Conservation (phyloP, 495 filamentous ascomycete species). For the Podospora tetraspora region DNA sequence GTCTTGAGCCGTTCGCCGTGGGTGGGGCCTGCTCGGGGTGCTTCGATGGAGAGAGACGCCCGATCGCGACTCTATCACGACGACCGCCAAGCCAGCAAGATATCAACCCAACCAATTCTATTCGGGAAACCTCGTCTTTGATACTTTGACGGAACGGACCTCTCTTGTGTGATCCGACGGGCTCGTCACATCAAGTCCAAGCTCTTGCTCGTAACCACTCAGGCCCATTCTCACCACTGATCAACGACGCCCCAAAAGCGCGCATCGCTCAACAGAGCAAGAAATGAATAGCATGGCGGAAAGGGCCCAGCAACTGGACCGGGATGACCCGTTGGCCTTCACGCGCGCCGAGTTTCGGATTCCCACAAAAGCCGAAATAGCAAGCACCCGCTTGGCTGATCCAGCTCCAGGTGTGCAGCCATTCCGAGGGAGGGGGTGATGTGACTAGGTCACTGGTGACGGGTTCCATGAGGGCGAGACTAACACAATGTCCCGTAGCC, state of each 20-base stretch:
- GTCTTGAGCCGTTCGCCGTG: background rate
- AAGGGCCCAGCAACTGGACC: constrained; percentile 49
- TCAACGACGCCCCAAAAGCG: background rate
- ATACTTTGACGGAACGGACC: background rate
- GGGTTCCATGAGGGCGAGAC: background rate
- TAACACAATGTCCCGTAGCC: constrained; percentile 1
- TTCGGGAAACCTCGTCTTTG: background rate
- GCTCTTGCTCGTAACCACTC: background rate
- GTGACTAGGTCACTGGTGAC: background rate
- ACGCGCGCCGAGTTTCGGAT: constrained; percentile 78
- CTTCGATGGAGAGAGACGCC: background rate
- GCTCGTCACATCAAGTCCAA: background rate
- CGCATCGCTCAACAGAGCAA: background rate
- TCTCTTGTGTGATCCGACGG: background rate
- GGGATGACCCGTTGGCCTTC: constrained; percentile 58
- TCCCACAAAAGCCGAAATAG: constrained; percentile 72
- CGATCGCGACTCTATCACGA: background rate
- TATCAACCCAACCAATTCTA: background rate
- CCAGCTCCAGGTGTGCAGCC: constrained; percentile 23
- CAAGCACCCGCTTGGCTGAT: constrained; percentile 53
- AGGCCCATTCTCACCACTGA: background rate
- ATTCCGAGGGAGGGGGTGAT: background rate
- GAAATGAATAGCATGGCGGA: constrained; percentile 3
- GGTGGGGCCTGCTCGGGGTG: background rate
- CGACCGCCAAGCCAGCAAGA: background rate